Base-by-base conservation (phyloP, 176 grass and related monocot species). In the Eleusine coracana region DNA sequence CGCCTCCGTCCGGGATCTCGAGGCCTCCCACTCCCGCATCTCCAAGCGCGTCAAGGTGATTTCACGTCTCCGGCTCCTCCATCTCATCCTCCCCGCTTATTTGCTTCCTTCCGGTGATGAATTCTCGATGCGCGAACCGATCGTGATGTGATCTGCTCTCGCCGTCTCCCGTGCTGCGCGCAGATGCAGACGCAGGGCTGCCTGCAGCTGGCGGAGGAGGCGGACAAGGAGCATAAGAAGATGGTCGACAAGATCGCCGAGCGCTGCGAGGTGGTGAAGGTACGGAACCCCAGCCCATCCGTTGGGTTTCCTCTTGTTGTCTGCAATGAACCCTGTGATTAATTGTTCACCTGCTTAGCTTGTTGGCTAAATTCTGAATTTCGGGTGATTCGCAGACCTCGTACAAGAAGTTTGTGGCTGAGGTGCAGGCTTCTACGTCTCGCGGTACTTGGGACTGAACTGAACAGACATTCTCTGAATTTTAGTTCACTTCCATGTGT, bases 31-130 rank as follows among this genome's bases (percentile, higher is more conserved):
- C 68, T 70, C 85, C 42, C 85, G 91, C 82, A 72, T 93, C 78
- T 87, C 87, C 85, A 93, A 93, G 70, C 88, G 82, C 82, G 74
- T 88, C 82, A 93, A 93, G 91, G 88, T 93, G 34, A 60, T n/a
- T 27, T 63, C 41, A 10, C 11, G 6, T 0, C 10, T 5, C 18
- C 60, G 60, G 29, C 3, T 29, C n/a, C 23, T 72, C 46, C 28
- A 31, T 17, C 28, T 10, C 71, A 18, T 56, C 48, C 29, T 18
- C 7, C 11, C 49, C 16, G 14, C 16, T 25, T 48, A 18, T 6
- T 65, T 20, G 16, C 25, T 36, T 54, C 25, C 59, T 50, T 11
- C 41, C 6, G 1, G 28, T 17, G 46, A 34, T 51, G 20, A n/a
- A 49, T 44, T 62, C 74, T 20, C 68, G 27, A 7, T 49, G 48